Evolutionary conservation across 176 grass and related monocot species (phyloP).

Genomic region (Pontederia crassipes): DNA sequence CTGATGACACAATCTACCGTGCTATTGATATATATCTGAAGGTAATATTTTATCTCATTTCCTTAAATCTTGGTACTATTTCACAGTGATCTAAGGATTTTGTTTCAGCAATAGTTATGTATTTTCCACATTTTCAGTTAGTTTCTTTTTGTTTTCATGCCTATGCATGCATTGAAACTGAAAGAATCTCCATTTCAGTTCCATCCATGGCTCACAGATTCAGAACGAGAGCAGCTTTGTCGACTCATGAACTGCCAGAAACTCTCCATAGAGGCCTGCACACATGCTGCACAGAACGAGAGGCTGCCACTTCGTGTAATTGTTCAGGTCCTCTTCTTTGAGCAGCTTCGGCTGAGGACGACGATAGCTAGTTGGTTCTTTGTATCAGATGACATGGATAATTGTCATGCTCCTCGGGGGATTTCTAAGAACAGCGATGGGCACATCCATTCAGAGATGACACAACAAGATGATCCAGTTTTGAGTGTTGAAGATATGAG

Average conservation of each 20-base stretch:
- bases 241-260: slow-evolving; percentile 80
- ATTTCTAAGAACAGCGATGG: slow-evolving; percentile 14
- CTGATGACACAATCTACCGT: slow-evolving; percentile 69
- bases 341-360: slow-evolving; percentile 70
- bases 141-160: not conserved
- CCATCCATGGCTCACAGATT: slow-evolving; percentile 67
- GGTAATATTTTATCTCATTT: slow-evolving; percentile 26
- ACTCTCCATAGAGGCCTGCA: slow-evolving; percentile 77
- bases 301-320: slow-evolving; percentile 61
- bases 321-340: slow-evolving; percentile 82
- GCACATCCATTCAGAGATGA: not conserved
- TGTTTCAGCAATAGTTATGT: too few species aligned
- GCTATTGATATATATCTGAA: slow-evolving; percentile 80
- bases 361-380: slow-evolving; percentile 56
- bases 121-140: too few species aligned
- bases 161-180: not conserved
- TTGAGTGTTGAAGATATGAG: slow-evolving; percentile 36
- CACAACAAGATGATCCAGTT: slow-evolving; percentile 20
- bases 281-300: slow-evolving; percentile 85
- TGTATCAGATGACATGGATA: slow-evolving; percentile 43
- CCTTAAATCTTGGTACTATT: too few species aligned
- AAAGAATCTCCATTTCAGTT: slow-evolving; percentile 20
- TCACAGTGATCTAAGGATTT: too few species aligned
- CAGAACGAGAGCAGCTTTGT: slow-evolving; percentile 70
- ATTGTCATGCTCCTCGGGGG: slow-evolving; percentile 14